These are phyloP conservation scores for Phaeolepiota aurea DNA, from an alignment of 768 basidiomycete genomes.

Conservation along the genomic window DNA sequence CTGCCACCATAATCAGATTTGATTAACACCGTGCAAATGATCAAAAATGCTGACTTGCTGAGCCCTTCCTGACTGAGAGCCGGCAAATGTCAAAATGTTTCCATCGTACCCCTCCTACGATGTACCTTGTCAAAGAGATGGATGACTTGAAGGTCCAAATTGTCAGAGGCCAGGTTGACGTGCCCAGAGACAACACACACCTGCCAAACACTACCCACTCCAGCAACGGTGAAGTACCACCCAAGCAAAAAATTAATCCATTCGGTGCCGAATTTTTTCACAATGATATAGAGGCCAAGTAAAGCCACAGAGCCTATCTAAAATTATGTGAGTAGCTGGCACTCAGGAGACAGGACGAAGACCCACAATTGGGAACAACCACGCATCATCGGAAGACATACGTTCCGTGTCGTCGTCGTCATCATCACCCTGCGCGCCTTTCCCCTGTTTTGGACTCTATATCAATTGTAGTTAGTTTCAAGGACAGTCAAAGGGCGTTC, in stretches of 20 bases:
- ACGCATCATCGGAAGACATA: conserved; percentile 62
- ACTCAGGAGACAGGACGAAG: neutral
- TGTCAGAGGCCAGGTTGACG: conserved; percentile 4
- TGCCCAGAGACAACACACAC: conserved; percentile 25
- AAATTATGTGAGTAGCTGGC: neutral
- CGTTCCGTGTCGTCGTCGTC: conserved; percentile 54
- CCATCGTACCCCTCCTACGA: conserved; percentile 48
- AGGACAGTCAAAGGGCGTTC: too few relatives aligned
- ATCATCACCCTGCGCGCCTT: conserved; percentile 15
- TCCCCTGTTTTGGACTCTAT: conserved; percentile 16
- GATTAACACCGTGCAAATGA: neutral
- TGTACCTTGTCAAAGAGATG: conserved; percentile 39
- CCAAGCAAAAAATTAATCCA: conserved; percentile 80
- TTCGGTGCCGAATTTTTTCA: conserved; percentile 70
- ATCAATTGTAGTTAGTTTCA: too few relatives aligned
- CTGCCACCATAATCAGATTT: conserved; percentile 14
- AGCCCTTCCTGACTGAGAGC: conserved; percentile 36
- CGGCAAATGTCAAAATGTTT: conserved; percentile 41
- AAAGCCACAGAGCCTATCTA: conserved; percentile 67
- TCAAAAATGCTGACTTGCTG: conserved; percentile 26
- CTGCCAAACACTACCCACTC: conserved; percentile 63
- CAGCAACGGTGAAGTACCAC: conserved; percentile 64
- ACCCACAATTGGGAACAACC: conserved; percentile 69
- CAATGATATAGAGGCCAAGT: conserved; percentile 57
- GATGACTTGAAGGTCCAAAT: conserved; percentile 34